A percentile compares a stretch with the other conserved stretches of the same genome.
Conservation (phyloP, 1,139 yeast species). For the Saccharomyces hybrid region DNA sequence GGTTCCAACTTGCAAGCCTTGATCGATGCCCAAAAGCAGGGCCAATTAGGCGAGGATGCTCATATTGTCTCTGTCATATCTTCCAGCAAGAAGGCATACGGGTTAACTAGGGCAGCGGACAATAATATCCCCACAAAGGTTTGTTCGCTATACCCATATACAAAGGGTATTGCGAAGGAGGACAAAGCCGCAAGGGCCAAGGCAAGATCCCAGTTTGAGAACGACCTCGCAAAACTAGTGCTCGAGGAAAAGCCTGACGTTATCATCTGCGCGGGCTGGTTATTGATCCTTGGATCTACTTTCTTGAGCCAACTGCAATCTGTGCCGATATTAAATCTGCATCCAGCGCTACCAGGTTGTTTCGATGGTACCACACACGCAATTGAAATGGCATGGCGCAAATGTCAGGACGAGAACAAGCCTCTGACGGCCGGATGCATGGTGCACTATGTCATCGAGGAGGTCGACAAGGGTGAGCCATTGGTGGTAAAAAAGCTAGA, state of each 20-base stretch:
- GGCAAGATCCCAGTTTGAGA: conserved; percentile 66
- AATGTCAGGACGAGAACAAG: conserved; percentile 68
- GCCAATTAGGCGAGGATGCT: conserved; percentile 40
- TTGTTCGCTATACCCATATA: conserved; percentile 70
- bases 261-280: conserved; percentile 98
- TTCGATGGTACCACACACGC: conserved; percentile 93
- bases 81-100: conserved; percentile 75
- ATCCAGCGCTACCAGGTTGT: conserved; percentile 95
- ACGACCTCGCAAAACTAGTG: conserved; percentile 65
- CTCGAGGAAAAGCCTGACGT: conserved; percentile 62
- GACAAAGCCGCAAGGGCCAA: conserved; percentile 44
- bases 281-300: conserved; percentile 77
- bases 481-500: conserved; percentile 71
- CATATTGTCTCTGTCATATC: conserved; percentile 58
- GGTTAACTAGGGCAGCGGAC: conserved; percentile 66
- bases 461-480: conserved; percentile 91
- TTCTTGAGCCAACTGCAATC: conserved; percentile 62
- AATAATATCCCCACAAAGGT: conserved; percentile 61
- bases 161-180: conserved; percentile 59
- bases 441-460: conserved; percentile 92
- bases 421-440: conserved; percentile 70
- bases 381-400: conserved; percentile 91
- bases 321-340: conserved; percentile 80
- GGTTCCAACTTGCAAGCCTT: conserved; percentile 93
- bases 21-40: conserved; percentile 63